Evolutionary conservation across 306 rosid genomes (phyloP), one percentile per base, ranked within the genome.

Genomic region (Fagus crenata): DNA sequence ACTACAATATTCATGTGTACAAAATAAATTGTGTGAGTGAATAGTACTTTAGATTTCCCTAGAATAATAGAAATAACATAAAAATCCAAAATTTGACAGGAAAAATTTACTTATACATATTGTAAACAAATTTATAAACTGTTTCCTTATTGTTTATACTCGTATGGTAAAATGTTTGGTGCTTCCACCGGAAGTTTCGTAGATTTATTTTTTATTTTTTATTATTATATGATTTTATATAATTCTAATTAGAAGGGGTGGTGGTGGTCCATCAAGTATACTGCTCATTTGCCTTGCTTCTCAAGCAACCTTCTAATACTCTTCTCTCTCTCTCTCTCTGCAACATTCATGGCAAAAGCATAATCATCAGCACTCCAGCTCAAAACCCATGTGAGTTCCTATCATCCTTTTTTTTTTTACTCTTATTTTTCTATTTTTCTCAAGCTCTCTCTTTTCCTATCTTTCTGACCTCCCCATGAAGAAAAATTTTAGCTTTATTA

Each of bases 221-320:
- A 3, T 36, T 75, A 0, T n/a, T 56, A 60, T 64, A 73, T 63
- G 75, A 80, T 78, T 74, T 79, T 76, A 61, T 35, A 63, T 75
- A 81, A 74, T 75, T 83, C 71, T 81, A 74, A 86, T 81, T 84
- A 90, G 78, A 82, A 87, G 89, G 76, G 87, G 80, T 79, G 91
- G 96, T 85, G 95, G 94, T 84, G 98, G 92, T 89, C 98, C 97
- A 91, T 91, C 91, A 85, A 85, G 91, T 88, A 86, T 80, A 81
- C 84, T 77, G 89, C 86, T 89, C 86, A 87, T 81, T 87, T 90
- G 88, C 93, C 98, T 93, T 93, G 90, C 87, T 75, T 79, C 77
- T 90, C 93, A 93, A 93, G 97, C 97, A 91, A 93, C 79, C 85
- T 80, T 18, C 84, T 77, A 80, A 79, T 80, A 67, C 51, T 60